These are phyloP conservation scores for Scutellaria galericulata DNA, from an alignment of 257 asterid genomes.

Conservation along the genomic window DNA sequence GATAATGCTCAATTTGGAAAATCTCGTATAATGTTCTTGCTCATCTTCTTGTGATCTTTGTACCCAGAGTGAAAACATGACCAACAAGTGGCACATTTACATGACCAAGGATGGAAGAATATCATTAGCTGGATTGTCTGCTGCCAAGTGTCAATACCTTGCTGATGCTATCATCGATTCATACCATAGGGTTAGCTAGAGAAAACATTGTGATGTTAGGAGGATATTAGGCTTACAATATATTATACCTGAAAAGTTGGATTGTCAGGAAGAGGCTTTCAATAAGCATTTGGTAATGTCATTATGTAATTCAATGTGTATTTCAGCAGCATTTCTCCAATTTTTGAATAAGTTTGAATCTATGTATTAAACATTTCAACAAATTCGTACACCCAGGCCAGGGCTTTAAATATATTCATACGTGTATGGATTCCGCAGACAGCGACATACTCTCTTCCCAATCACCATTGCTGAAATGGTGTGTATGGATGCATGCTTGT, in stretches of 20 bases:
- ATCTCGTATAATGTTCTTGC: conserved; percentile 6
- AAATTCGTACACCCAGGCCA: no score
- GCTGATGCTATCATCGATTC: conserved; percentile 97
- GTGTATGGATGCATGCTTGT: no score
- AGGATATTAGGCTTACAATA: no score
- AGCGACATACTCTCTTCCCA: no score
- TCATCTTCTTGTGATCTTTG: conserved; percentile 15
- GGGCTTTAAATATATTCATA: no score
- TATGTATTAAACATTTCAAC: no score
- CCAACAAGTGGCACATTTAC: conserved; percentile 89
- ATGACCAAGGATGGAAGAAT: conserved; percentile 97
- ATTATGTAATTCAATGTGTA: not conserved
- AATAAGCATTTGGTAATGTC: conserved; percentile 22
- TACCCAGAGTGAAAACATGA: conserved; percentile 87
- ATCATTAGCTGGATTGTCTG: conserved; percentile 91
- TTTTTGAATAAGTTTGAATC: no score
- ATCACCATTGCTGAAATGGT: no score
- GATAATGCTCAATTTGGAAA: not conserved
- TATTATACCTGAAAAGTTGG: no score
- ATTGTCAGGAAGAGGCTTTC: not conserved
- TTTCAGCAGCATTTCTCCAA: no score
- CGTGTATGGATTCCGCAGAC: no score
- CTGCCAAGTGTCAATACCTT: conserved; percentile 90
- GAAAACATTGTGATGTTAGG: conserved; percentile 14
- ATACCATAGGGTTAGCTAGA: conserved; percentile 73